A percentile compares a stretch with the other conserved stretches of the same genome.
Evolutionary conservation across 1,284 basidiomycete genomes (phyloP).

Genomic region (Calocybe gambosa): DNA sequence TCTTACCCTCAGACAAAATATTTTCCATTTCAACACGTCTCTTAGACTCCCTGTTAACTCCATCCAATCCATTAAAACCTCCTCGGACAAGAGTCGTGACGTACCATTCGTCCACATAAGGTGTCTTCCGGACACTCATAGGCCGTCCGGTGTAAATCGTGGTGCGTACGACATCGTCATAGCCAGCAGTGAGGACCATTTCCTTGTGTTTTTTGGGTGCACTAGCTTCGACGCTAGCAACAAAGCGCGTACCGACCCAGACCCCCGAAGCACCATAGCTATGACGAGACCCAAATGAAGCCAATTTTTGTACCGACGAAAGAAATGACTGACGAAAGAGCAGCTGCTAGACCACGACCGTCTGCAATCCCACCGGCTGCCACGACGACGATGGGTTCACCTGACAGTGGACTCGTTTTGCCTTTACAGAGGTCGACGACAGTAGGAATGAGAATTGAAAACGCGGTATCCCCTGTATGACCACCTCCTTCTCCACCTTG

Average conservation of each 20-base stretch:
- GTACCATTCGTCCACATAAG: constrained; percentile 66
- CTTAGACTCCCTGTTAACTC: constrained; percentile 46
- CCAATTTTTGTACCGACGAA: background rate
- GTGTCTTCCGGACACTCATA: constrained; percentile 72
- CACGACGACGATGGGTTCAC: constrained; percentile 70
- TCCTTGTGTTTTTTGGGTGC: constrained; percentile 82
- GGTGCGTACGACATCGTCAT: constrained; percentile 67
- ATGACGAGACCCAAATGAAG: constrained; percentile 4
- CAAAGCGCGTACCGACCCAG: constrained; percentile 91
- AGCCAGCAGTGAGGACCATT: constrained; percentile 54
- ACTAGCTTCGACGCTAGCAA: constrained; percentile 77
- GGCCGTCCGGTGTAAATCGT: constrained; percentile 82
- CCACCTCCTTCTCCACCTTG: constrained; percentile 78
- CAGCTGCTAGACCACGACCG: constrained; percentile 75
- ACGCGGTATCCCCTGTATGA: constrained; percentile 71
- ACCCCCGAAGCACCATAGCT: constrained; percentile 77
- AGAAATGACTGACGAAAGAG: constrained; percentile 52
- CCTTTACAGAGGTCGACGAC: constrained; percentile 72
- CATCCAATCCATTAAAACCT: background rate
- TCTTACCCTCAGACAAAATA: constrained; percentile 59
- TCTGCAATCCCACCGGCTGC: constrained; percentile 83
- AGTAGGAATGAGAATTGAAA: constrained; percentile 74
- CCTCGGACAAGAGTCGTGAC: constrained; percentile 17
- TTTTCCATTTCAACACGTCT: constrained; percentile 53
- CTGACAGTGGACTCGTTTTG: constrained; percentile 65